Evolutionary conservation across 192 early-diverging fungal species (phyloP).

Genomic region (Obelidium mucronatum): DNA sequence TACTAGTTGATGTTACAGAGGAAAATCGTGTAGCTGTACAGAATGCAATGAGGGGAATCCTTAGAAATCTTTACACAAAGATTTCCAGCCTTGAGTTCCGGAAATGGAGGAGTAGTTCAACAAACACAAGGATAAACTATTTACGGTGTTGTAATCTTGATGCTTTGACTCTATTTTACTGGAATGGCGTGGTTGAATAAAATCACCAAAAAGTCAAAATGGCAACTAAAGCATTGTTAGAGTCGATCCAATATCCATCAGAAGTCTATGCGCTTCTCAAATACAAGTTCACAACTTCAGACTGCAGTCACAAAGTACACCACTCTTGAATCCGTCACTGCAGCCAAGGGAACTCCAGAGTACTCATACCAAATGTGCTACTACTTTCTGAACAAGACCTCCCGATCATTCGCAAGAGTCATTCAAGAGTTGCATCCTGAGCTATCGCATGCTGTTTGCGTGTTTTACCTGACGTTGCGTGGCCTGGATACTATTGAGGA

Average conservation of each 20-base stretch:
- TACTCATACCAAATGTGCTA: slow-evolving; percentile 74
- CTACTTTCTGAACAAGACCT: slow-evolving; percentile 91
- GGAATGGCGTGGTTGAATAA: too few species aligned
- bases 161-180: too few species aligned
- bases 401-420: slow-evolving; percentile 95
- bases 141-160: too few species aligned
- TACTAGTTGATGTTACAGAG: background rate
- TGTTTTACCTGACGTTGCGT: slow-evolving; percentile 96
- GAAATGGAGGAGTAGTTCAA: background rate
- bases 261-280: slow-evolving; percentile 84
- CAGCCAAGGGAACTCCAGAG: slow-evolving; percentile 55
- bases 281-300: slow-evolving; percentile 43
- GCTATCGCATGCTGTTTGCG: slow-evolving; percentile 72
- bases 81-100: slow-evolving; percentile 25
- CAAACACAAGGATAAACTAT: too few species aligned
- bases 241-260: slow-evolving; percentile 68
- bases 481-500: slow-evolving; percentile 99
- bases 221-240: slow-evolving; percentile 24
- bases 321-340: slow-evolving; percentile 62
- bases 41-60: slow-evolving; percentile 13
- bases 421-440: slow-evolving; percentile 74
- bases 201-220: slow-evolving; percentile 12
- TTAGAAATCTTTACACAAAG: background rate
- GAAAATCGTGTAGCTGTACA: background rate
- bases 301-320: slow-evolving; percentile 39